Evolutionary conservation across 768 basidiomycete species (phyloP).

Genomic region (Mycena capillaripes): DNA sequence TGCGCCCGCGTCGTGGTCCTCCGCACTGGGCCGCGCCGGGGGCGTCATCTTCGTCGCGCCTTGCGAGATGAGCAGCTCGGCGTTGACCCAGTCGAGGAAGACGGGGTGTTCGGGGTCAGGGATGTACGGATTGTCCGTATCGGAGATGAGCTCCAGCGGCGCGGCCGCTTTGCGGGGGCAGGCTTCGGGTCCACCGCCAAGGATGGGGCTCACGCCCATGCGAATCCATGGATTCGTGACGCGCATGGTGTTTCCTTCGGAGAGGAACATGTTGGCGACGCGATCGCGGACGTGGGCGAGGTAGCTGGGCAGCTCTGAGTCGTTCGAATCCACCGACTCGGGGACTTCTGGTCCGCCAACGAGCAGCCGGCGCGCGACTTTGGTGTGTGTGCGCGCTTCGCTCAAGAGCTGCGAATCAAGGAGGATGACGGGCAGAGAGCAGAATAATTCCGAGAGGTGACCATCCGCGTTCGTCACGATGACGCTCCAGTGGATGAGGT

Average conservation of each 20-base stretch:
- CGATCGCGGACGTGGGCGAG: constrained; percentile 91
- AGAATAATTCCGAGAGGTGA: constrained; percentile 92
- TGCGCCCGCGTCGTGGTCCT: constrained; percentile 16
- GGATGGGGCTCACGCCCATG: constrained; percentile 55
- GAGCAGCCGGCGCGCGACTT: constrained; percentile 82
- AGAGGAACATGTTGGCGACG: constrained; percentile 82
- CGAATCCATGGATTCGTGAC: constrained; percentile 75
- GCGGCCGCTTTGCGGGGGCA: constrained; percentile 45
- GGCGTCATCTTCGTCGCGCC: constrained; percentile 50
- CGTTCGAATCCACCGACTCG: constrained; percentile 67
- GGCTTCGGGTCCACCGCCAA: constrained; percentile 37
- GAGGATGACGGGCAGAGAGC: constrained; percentile 90
- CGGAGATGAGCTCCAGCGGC: constrained; percentile 55
- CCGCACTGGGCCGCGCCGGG: constrained; percentile 33
- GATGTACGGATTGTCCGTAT: constrained; percentile 59
- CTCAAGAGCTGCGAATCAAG: constrained; percentile 80
- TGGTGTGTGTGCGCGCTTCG: constrained; percentile 80
- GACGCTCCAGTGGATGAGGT: constrained; percentile 86
- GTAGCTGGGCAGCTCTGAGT: constrained; percentile 83
- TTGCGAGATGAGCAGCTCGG: constrained; percentile 83
- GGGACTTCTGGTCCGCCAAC: constrained; percentile 50
- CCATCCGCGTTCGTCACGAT: constrained; percentile 89
- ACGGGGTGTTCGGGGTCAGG: constrained; percentile 59
- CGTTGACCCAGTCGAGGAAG: constrained; percentile 85
- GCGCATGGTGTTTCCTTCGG: constrained; percentile 73